Conservation (phyloP, 768 basidiomycete genomes). For the Termitomyces sp. region DNA sequence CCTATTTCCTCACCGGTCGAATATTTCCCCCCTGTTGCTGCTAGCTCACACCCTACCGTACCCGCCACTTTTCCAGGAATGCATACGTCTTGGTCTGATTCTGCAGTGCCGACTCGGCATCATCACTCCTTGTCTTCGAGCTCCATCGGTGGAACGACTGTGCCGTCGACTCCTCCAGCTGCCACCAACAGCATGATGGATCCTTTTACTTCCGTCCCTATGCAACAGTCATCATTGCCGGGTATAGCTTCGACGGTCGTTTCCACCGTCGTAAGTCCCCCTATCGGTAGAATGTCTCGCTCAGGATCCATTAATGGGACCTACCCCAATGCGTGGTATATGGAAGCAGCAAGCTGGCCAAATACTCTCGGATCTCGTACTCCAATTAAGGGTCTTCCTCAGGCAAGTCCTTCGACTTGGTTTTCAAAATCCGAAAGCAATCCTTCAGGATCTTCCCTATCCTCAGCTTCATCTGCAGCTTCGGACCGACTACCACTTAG, state of each 20-base stretch:
- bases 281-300: slow-evolving; percentile 51
- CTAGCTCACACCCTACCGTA: slow-evolving; percentile 6
- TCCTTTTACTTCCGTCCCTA: slow-evolving; percentile 13
- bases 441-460: slow-evolving; percentile 14
- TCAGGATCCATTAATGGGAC: slow-evolving; percentile 50
- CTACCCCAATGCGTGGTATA: slow-evolving; percentile 32
- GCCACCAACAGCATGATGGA: slow-evolving; percentile 12
- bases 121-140: slow-evolving; percentile 39
- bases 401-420: slow-evolving; percentile 11
- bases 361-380: slow-evolving; percentile 4
- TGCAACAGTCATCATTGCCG: slow-evolving; percentile 17
- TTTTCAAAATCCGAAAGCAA: slow-evolving; percentile 14
- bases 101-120: slow-evolving; percentile 30
- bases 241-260: slow-evolving; percentile 9
- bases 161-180: slow-evolving; percentile 13
- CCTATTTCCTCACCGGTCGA: slow-evolving; percentile 15
- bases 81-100: slow-evolving; percentile 35
- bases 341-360: slow-evolving; percentile 21
- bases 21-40: slow-evolving; percentile 14
- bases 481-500: slow-evolving; percentile 22
- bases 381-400: not conserved
- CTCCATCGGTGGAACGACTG: slow-evolving; percentile 21
- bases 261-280: slow-evolving; percentile 22
- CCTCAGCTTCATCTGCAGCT: slow-evolving; percentile 18
- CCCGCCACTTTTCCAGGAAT: slow-evolving; percentile 24